These are phyloP conservation scores for Strigomonas culicis DNA, from an alignment of 208 protist species.

Conservation along the genomic window DNA sequence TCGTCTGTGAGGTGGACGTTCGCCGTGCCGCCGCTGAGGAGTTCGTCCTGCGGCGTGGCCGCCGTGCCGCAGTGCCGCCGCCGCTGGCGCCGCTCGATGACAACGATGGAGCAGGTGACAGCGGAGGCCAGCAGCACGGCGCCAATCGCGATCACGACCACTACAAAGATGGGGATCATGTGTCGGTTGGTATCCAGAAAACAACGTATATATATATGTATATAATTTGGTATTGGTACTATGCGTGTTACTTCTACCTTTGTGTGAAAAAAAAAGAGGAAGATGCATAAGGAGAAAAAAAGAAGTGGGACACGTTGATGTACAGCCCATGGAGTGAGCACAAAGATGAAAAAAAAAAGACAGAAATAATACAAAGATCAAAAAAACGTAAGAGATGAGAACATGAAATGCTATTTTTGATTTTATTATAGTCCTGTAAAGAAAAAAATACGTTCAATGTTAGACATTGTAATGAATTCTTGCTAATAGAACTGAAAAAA, in stretches of 20 bases:
- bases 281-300: neutral
- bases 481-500: neutral
- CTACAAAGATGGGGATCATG: too few species aligned
- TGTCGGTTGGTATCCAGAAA: too few species aligned
- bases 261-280: neutral
- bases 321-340: neutral
- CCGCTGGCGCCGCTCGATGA: too few species aligned
- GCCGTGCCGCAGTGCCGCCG: too few species aligned
- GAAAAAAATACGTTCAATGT: neutral
- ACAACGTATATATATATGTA: too few species aligned
- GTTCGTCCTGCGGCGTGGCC: too few species aligned
- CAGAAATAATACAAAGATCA: neutral
- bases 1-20: too few species aligned
- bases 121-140: too few species aligned
- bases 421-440: neutral
- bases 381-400: neutral
- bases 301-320: neutral
- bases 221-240: too few species aligned
- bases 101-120: too few species aligned
- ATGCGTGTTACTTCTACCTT: neutral
- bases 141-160: too few species aligned
- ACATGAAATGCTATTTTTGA: neutral
- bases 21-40: too few species aligned
- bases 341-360: neutral
- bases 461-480: neutral